A percentile compares a stretch with the other conserved stretches of the same genome.
Evolutionary conservation across 352 stramenopile species (phyloP).

Genomic region (Pythium aphanidermatum): DNA sequence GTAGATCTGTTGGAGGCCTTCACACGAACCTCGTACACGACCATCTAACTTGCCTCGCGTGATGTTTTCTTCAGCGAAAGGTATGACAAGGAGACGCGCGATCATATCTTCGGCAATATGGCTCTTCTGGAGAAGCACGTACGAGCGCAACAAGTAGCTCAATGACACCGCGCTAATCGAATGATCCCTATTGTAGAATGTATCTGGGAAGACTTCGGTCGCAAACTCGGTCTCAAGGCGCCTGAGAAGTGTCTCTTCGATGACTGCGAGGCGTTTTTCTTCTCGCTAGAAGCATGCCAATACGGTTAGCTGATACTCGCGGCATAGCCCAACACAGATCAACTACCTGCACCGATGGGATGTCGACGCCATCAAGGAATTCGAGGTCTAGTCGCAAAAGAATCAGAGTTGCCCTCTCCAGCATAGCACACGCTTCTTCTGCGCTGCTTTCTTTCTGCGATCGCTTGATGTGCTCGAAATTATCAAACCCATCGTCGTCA

Average conservation of each 20-base stretch:
- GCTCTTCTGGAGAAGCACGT: constrained; percentile 69
- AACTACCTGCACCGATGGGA: constrained; percentile 68
- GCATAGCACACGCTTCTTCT: constrained; percentile 53
- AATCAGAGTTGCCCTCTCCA: constrained; percentile 69
- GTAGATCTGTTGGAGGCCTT: constrained; percentile 68
- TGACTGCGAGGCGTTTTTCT: constrained; percentile 57
- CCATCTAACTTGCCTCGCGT: constrained; percentile 76
- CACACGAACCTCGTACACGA: constrained; percentile 61
- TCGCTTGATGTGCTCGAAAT: constrained; percentile 56
- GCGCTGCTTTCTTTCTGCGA: constrained; percentile 26
- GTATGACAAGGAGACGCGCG: constrained; percentile 59
- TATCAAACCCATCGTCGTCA: constrained; percentile 62
- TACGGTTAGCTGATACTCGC: too few species aligned
- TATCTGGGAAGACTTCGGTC: constrained; percentile 83
- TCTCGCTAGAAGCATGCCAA: constrained; percentile 40
- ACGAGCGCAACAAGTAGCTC: constrained; percentile 67
- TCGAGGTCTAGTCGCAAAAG: constrained; percentile 76
- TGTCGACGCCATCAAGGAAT: constrained; percentile 62
- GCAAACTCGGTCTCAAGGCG: constrained; percentile 81
- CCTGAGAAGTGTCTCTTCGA: constrained; percentile 66
- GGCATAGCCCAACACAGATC: too few species aligned
- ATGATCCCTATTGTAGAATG: constrained; percentile 82
- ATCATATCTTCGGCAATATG: constrained; percentile 82
- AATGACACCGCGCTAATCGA: constrained; percentile 52
- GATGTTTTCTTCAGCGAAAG: constrained; percentile 72